Base-by-base conservation (phyloP, 1,284 basidiomycete genomes). In the Tausonia pullulans region DNA sequence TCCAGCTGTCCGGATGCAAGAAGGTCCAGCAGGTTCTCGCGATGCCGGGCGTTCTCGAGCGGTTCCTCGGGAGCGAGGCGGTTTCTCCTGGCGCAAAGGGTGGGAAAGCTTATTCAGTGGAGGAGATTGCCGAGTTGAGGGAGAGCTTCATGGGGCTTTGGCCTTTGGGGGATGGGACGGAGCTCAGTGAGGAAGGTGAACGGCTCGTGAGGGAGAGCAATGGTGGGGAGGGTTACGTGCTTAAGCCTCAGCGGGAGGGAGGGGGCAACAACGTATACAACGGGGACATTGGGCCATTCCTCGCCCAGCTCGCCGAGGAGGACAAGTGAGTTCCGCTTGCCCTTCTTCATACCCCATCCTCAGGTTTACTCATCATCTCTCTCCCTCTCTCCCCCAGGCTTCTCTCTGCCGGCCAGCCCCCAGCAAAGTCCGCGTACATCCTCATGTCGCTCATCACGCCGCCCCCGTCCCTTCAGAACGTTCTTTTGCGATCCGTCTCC, bases 211-310 rank as follows among this genome's bases (percentile, higher is more conserved):
- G 79, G n/a, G 74, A 77, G 4, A 39, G 67, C 0, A 69, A 72
- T 3, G 70, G 80, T 10, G 80, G 84, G 0, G 72, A 78, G 4
- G 77, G 80, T 11, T 85, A 90, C 56, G 96, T 98, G 3, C 81
- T 98, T 59, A 98, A 98, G 75, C 95, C 95, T 0, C 94, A 98
- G 75, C 83, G 94, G 16, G 91, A 98, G 78, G 95, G 96, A 4
- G 95, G 96, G 0, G 95, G 95, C 3, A 96, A 98, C 75, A 98
- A 98, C 72, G 83, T 98, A 40, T 98, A 98, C 78, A 87, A 88
- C 62, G 76, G 78, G 4, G 84, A 87, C 60, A 97, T 98, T 62
- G 89, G 88, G 0, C 70, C 79, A 0, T 92, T 92, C 75, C 79
- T 97, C 3, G 81, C 85, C 5, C 71, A 74, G 1, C 79, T 96